Conservation (phyloP, 257 asterid genomes). For the Solanum commersonii region DNA sequence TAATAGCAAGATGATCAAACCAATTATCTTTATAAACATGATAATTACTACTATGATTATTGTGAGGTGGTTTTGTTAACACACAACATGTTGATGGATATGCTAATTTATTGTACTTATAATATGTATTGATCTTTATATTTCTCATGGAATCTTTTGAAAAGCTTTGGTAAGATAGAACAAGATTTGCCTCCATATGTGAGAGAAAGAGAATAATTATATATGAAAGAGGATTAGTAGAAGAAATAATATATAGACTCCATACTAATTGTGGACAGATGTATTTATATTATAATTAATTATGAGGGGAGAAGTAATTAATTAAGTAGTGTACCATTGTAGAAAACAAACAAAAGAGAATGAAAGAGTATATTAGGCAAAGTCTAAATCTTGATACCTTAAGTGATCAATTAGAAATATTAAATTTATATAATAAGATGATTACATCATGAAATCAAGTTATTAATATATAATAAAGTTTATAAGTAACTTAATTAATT, state of each 20-base stretch:
- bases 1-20: slow-evolving; percentile 64
- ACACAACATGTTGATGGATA: neutral
- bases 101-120: slow-evolving; percentile 14
- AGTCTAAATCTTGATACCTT: neutral
- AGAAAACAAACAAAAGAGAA: slow-evolving; percentile 3
- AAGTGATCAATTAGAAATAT: neutral
- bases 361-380: slow-evolving; percentile 12
- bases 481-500: neutral
- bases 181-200: slow-evolving; percentile 37
- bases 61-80: slow-evolving; percentile 10
- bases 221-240: neutral
- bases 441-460: neutral
- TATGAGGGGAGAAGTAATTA: neutral
- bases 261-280: neutral
- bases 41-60: neutral
- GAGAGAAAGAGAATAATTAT: neutral
- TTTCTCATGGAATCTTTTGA: slow-evolving; percentile 7
- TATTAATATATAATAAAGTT: neutral
- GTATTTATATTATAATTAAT: neutral
- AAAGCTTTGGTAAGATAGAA: slow-evolving; percentile 2
- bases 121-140: neutral
- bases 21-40: slow-evolving; percentile 50
- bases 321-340: no score
- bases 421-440: neutral
- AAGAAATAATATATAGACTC: neutral